These are phyloP conservation scores for Rhizopogon sp. DNA, from an alignment of 768 basidiomycete genomes.

Conservation along the genomic window DNA sequence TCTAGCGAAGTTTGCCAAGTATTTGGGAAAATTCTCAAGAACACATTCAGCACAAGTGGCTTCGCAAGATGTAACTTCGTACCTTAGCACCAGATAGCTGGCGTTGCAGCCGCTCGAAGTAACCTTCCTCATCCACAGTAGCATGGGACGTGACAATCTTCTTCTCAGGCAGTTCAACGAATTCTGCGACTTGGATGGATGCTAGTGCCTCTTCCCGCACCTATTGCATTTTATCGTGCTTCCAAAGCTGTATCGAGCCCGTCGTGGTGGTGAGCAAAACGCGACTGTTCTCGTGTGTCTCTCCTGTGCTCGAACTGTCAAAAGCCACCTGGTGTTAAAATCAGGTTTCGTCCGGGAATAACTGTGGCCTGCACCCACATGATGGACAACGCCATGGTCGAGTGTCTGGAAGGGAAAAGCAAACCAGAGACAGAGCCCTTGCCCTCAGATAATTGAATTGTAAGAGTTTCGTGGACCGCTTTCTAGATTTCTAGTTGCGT, in stretches of 20 bases:
- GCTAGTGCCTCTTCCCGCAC: constrained; percentile 78
- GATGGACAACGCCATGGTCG: constrained; percentile 61
- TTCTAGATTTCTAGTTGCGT: constrained; percentile 31
- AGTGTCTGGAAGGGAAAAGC: constrained; percentile 62
- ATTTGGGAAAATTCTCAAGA: constrained; percentile 62
- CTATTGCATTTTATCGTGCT: constrained; percentile 59
- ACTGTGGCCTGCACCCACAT: constrained; percentile 38
- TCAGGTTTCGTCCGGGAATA: constrained; percentile 1
- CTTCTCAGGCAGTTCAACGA: constrained; percentile 74
- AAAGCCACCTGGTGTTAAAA: constrained; percentile 39
- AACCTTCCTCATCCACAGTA: constrained; percentile 38
- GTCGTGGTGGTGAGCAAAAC: constrained; percentile 65
- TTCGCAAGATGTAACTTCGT: background rate
- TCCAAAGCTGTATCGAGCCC: constrained; percentile 75
- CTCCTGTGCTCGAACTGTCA: constrained; percentile 40
- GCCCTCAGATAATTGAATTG: constrained; percentile 41
- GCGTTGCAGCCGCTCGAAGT: constrained; percentile 44
- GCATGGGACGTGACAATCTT: constrained; percentile 31
- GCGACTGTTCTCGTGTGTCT: constrained; percentile 32
- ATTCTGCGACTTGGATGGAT: constrained; percentile 54
- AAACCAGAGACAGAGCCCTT: constrained; percentile 44
- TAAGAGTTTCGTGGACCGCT: constrained; percentile 48
- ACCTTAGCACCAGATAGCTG: constrained; percentile 63
- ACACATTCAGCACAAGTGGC: background rate
- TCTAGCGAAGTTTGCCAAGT: constrained; percentile 56